Conservation (phyloP, 2,329 filamentous ascomycete species). For the Rhynchosporium secalis region DNA sequence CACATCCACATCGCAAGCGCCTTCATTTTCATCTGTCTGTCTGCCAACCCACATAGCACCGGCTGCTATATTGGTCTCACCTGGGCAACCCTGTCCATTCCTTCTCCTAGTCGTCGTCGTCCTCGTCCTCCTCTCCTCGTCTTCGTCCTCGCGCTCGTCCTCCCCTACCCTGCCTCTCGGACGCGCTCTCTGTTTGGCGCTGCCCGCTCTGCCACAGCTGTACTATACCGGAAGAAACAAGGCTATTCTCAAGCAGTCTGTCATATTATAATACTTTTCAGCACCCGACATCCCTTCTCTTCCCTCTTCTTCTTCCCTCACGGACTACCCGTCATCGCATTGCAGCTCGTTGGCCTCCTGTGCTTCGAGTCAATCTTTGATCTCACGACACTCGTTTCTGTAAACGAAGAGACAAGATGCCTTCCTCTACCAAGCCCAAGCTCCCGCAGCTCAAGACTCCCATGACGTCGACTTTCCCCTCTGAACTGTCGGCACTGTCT, state of each 20-base stretch:
- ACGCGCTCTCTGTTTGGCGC: conserved; percentile 8
- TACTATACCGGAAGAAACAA: conserved; percentile 21
- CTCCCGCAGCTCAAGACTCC: conserved; percentile 63
- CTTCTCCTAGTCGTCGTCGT: conserved; percentile 9
- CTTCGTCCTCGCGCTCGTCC: neutral
- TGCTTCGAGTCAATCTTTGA: conserved; percentile 35
- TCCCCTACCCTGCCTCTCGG: conserved; percentile 15
- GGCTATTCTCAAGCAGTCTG: conserved; percentile 20
- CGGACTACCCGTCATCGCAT: conserved; percentile 36
- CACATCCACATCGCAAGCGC: conserved; percentile 20
- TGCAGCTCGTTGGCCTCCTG: conserved; percentile 32
- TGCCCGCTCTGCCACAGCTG: conserved; percentile 13
- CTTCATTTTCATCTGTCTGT: conserved; percentile 6
- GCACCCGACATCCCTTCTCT: conserved; percentile 21
- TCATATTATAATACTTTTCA: conserved; percentile 37
- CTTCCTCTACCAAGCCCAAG: conserved; percentile 49
- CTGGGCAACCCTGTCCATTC: conserved; percentile 19
- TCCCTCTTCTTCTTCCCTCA: conserved; percentile 24
- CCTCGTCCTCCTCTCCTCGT: conserved; percentile 19
- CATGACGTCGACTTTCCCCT: conserved; percentile 61
- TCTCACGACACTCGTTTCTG: conserved; percentile 33
- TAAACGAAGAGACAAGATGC: conserved; percentile 34
- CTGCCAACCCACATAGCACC: conserved; percentile 33
- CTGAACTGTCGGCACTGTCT: conserved; percentile 57
- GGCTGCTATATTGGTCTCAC: conserved; percentile 35